Evolutionary conservation across 2,329 filamentous ascomycete species (phyloP), one percentile per base, ranked within the genome.

Genomic region (Thielaviopsis euricoi): DNA sequence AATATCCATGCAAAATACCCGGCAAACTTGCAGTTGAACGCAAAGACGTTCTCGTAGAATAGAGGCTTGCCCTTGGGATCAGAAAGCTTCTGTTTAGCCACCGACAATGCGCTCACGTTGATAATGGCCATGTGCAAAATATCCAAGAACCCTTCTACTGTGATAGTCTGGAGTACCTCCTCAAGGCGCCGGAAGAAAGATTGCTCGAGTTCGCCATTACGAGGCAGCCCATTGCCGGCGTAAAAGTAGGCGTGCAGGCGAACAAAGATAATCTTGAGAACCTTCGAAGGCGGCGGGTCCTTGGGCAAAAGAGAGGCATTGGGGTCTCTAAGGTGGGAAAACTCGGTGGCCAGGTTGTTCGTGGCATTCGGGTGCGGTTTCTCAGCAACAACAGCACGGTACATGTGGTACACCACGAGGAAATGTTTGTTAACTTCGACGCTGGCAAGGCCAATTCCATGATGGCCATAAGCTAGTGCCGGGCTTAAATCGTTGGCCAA

Each of bases 391-490:
- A 93, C 77, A 17, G 90, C 85, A 62, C 90, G 84, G 67, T 95
- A 93, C 48, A 97, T 81, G 68, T 95, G 83, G 69, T 96, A 97
- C 29, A 94, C 85, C 10, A 89, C 84, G 61, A 89, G 82, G 55
- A 97, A 78, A 67, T 94, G 86, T 63, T 91, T 85, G 59, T 79
- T 80, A 64, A 90, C 82, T 56, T 86, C 83, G 53, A 88, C 78
- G 60, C 86, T 85, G 60, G 97, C 85, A 40, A 97, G 87, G 40
- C 87, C 90, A 68, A 93, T 82, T 69, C 97, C 93, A 66, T 98
- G 91, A 66, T 94, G 86, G 17, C 89, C 86, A 62, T 83, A 81
- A 29, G 91, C 91, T 52, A 86, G 89, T 19, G 81, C 75, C 2
- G 91, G 89, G 63, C 86, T 79, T 56, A 97, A 78, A 55, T 86